Conservation (phyloP, 2,329 filamentous ascomycete genomes). For the Aspergillus neoniger region DNA sequence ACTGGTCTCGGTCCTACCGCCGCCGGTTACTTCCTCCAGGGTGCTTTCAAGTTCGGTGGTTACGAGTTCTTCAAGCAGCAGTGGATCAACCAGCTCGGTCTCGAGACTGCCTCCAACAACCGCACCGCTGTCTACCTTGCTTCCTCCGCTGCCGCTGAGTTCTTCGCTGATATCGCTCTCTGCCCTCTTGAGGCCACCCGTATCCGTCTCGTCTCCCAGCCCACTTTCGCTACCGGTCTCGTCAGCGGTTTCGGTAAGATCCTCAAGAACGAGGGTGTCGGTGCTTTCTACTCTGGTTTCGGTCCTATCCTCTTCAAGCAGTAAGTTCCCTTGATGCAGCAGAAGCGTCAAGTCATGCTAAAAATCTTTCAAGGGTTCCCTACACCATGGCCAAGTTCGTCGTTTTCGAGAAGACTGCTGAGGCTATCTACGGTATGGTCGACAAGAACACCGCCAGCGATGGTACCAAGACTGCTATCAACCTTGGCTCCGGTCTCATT, state of each 20-base stretch:
- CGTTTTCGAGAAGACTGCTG: conserved; percentile 85
- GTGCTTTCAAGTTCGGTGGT: conserved; percentile 89
- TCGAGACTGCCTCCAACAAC: conserved; percentile 76
- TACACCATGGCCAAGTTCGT: conserved; percentile 97
- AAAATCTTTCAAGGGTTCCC: conserved; percentile 65
- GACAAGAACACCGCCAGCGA: conserved; percentile 72
- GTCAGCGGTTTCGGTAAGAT: conserved; percentile 81
- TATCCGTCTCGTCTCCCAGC: conserved; percentile 89
- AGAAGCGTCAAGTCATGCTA: conserved; percentile 1
- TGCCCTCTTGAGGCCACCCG: conserved; percentile 91
- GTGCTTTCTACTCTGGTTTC: conserved; percentile 89
- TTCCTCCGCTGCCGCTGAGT: conserved; percentile 62
- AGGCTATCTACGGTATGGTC: conserved; percentile 67
- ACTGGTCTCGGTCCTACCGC: conserved; percentile 84
- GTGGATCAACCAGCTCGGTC: conserved; percentile 76
- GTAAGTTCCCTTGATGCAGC: conserved; percentile 49
- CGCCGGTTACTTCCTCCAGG: conserved; percentile 91
- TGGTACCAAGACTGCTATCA: conserved; percentile 73
- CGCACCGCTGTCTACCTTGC: conserved; percentile 79
- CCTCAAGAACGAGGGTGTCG: conserved; percentile 75
- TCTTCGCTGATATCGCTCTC: conserved; percentile 68
- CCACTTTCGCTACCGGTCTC: conserved; percentile 79
- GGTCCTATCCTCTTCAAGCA: conserved; percentile 86
- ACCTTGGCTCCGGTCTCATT: conserved; percentile 81
- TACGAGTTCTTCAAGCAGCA: conserved; percentile 98